Percentiles rank a stretch among this genome's conserved stretches.
Evolutionary conservation across 1,284 basidiomycete genomes (phyloP).

Genomic region (Moniliophthora roreri): DNA sequence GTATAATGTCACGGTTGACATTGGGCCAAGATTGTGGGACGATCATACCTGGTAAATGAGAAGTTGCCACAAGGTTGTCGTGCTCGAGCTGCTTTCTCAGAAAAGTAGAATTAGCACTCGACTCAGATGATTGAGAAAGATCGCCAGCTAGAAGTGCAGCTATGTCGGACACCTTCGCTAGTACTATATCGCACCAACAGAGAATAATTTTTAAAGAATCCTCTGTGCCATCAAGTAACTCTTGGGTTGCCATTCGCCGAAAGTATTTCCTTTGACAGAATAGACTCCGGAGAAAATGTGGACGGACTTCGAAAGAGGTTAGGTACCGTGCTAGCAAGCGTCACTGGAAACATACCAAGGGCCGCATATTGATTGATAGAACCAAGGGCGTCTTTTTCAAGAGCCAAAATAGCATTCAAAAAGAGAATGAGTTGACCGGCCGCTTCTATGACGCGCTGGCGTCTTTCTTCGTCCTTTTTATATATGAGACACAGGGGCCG

Average conservation of each 20-base stretch:
- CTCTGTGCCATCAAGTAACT: conserved; percentile 17
- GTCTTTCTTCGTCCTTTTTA: neutral
- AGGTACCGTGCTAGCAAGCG: conserved; percentile 16
- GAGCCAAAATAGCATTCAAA: neutral
- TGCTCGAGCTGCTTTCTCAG: conserved; percentile 44
- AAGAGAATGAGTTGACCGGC: neutral
- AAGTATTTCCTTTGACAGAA: conserved; percentile 51
- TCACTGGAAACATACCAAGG: conserved; percentile 1
- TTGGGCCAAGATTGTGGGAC: neutral
- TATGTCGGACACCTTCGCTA: conserved; percentile 52
- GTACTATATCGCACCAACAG: conserved; percentile 63
- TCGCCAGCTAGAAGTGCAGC: conserved; percentile 36
- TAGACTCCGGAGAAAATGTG: conserved; percentile 36
- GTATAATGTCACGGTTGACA: neutral
- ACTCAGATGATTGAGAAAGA: conserved; percentile 12
- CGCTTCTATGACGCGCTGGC: neutral
- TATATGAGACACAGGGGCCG: conserved; percentile 1
- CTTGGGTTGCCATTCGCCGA: conserved; percentile 39
- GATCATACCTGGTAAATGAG: conserved; percentile 62
- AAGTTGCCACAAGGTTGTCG: conserved; percentile 52
- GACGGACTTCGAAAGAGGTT: conserved; percentile 24
- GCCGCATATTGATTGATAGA: neutral
- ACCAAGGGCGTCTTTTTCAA: neutral
- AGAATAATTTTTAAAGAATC: conserved; percentile 33
- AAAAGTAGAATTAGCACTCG: conserved; percentile 22